Evolutionary conservation across 2,329 filamentous ascomycete genomes (phyloP).

Genomic region (Cercospora sp.): DNA sequence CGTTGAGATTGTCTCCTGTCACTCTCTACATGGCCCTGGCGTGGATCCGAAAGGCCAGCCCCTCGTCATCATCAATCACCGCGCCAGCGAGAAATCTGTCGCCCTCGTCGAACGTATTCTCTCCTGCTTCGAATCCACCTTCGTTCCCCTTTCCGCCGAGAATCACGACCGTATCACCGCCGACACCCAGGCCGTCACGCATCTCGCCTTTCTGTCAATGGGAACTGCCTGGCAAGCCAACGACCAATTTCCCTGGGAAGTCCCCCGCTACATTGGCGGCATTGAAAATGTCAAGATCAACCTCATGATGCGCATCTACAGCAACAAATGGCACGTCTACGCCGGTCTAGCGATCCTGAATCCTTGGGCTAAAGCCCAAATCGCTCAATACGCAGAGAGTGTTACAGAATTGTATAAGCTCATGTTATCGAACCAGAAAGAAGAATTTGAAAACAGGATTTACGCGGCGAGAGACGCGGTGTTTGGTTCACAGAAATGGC

Average conservation of each 20-base stretch:
- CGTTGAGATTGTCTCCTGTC: slow-evolving; percentile 91
- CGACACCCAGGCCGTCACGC: slow-evolving; percentile 96
- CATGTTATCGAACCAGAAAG: slow-evolving; percentile 82
- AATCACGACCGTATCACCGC: slow-evolving; percentile 97
- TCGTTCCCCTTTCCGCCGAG: slow-evolving; percentile 81
- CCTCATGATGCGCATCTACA: slow-evolving; percentile 93
- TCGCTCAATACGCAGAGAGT: slow-evolving; percentile 86
- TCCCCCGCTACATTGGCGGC: slow-evolving; percentile 90
- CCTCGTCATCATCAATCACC: slow-evolving; percentile 90
- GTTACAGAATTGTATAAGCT: slow-evolving; percentile 95
- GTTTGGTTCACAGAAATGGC: slow-evolving; percentile 50
- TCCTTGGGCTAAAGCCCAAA: slow-evolving; percentile 86
- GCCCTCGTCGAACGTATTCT: slow-evolving; percentile 78
- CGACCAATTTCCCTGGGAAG: slow-evolving; percentile 94
- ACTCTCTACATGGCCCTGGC: slow-evolving; percentile 91
- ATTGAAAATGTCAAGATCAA: slow-evolving; percentile 99
- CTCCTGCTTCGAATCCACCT: slow-evolving; percentile 78
- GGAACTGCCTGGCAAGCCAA: slow-evolving; percentile 97
- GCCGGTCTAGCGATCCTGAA: slow-evolving; percentile 96
- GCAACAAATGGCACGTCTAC: slow-evolving; percentile 99
- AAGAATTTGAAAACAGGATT: slow-evolving; percentile 73
- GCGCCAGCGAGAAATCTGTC: slow-evolving; percentile 75
- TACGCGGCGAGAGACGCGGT: slow-evolving; percentile 76
- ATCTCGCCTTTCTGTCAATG: slow-evolving; percentile 94
- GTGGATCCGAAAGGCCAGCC: slow-evolving; percentile 88